phyloP scores from a whole-genome alignment of 1,139 yeast genomes.

The Saccharomyces pastorianus region DNA sequence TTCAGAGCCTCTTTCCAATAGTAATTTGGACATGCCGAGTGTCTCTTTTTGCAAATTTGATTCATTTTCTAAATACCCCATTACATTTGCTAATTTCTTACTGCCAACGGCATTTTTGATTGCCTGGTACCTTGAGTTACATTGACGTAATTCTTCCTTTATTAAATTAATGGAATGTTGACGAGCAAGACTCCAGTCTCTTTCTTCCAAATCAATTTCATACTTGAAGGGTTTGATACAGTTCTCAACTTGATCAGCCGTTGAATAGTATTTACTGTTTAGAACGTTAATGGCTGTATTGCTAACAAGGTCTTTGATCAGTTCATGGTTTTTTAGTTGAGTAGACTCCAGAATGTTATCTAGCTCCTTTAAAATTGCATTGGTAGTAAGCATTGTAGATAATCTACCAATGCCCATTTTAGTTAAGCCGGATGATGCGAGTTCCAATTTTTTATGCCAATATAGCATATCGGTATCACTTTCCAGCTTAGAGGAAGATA shows the following conservation, averaged over 20 bases:
- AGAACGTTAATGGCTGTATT: conserved; percentile 82
- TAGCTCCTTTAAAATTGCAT: conserved; percentile 70
- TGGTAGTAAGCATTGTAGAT: conserved; percentile 75
- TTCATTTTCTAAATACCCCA: conserved; percentile 57
- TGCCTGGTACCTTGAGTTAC: conserved; percentile 55
- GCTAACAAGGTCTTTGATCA: conserved; percentile 70
- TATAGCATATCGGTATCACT: conserved; percentile 53
- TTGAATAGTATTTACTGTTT: conserved; percentile 70
- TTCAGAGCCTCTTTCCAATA: conserved; percentile 69
- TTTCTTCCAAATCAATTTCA: conserved; percentile 90
- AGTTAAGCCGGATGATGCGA: conserved; percentile 75
- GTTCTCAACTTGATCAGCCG: conserved; percentile 97
- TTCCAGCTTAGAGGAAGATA: conserved; percentile 17
- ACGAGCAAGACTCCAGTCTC: conserved; percentile 82
- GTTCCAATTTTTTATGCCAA: conserved; percentile 84
- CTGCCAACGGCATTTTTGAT: conserved; percentile 73
- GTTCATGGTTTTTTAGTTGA: conserved; percentile 72
- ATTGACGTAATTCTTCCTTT: conserved; percentile 79
- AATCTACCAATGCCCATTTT: conserved; percentile 89
- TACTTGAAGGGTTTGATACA: conserved; percentile 96
- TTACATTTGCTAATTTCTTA: conserved; percentile 72
- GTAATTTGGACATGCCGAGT: conserved; percentile 64
- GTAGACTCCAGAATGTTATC: conserved; percentile 55
- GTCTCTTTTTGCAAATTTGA: conserved; percentile 48
- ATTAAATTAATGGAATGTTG: conserved; percentile 68